Evolutionary conservation across 495 filamentous ascomycete genomes (phyloP).

Genomic region (Hyaloscypha bicolor): DNA sequence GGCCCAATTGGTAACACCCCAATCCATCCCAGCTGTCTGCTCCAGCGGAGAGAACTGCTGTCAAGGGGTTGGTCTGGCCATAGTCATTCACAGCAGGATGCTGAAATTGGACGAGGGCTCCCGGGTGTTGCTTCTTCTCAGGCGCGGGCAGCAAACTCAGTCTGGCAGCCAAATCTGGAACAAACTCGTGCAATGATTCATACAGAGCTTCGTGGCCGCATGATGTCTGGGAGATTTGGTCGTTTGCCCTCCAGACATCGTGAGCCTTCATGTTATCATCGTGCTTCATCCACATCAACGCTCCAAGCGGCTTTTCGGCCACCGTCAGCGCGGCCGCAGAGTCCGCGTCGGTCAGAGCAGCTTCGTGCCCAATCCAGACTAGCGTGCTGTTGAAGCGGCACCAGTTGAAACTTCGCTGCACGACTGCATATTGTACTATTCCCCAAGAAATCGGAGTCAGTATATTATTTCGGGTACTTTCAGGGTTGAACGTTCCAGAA

Average conservation of each 20-base stretch:
- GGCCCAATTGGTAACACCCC: slow-evolving; percentile 59
- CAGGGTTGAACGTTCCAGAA: too few relatives aligned
- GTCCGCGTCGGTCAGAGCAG: slow-evolving; percentile 48
- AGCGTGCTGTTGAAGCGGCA: slow-evolving; percentile 57
- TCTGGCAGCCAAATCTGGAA: too few relatives aligned
- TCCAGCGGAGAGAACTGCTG: slow-evolving; percentile 43
- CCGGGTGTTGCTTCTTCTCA: too few relatives aligned
- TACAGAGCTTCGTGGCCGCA: too few relatives aligned
- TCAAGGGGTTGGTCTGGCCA: background rate
- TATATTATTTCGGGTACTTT: too few relatives aligned
- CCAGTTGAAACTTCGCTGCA: slow-evolving; percentile 54
- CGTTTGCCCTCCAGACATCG: slow-evolving; percentile 50
- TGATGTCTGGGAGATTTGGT: slow-evolving; percentile 17
- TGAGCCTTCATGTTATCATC: slow-evolving; percentile 51
- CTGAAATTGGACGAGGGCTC: too few relatives aligned
- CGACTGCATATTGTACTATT: slow-evolving; percentile 48
- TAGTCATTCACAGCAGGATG: background rate
- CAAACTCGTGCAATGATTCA: too few relatives aligned
- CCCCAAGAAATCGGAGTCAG: too few relatives aligned
- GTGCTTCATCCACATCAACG: slow-evolving; percentile 60
- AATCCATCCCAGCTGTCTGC: slow-evolving; percentile 43
- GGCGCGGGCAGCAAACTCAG: too few relatives aligned
- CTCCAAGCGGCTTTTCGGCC: slow-evolving; percentile 49
- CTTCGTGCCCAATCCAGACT: slow-evolving; percentile 49
- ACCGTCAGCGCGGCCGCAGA: slow-evolving; percentile 37